Base-by-base conservation (phyloP, 2,329 filamentous ascomycete species). In the Cladophialophora carrionii region DNA sequence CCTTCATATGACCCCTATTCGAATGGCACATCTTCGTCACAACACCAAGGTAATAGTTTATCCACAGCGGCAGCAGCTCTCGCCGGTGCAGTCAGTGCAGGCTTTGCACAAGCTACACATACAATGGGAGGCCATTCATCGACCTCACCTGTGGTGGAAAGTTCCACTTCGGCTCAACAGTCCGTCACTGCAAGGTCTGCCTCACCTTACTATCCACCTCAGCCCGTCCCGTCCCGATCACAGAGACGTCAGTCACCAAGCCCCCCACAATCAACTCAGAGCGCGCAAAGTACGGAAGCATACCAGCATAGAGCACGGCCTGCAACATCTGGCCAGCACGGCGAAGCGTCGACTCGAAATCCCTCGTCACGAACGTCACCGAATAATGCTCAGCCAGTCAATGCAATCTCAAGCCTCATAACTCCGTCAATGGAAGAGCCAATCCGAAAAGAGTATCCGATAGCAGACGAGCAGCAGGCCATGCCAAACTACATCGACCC, bases 401-500 rank as follows among this genome's bases (percentile, higher is more conserved):
- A 65, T 48, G 63, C 64, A n/a, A 70, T 70, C 22, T 70, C 70
- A 10, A 71, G 64, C 43, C 64, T 71, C 24, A 67, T 69, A 7
- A 67, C 49, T 12, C 60, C 34, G 4, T 48, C 64, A 29, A n/a
- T 34, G 3, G 60, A 65, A n/a, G 70, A 68, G 32, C 12, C 46
- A 10, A 14, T 63, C 7, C 56, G 32, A 37, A n/a, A 24, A 22
- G 22, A 37, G 29, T 65, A 65, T 48, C 52, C 63, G 24, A 43
- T 57, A 24, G 53, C 59, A 29, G 24, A 24, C 20, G 66, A 68
- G 5, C 72, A 64, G 66, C 65, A 61, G 68, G 75, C 52, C 24
- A 67, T 76, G 52, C 72, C 78, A 4, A 77, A 73, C 3, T 84
- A 82, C 1, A 81, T 85, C 22, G 81, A 85, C 71, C 83, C 83